Conservation (phyloP, 2,329 filamentous ascomycete species). For the Plectosphaerella cucumerina region DNA sequence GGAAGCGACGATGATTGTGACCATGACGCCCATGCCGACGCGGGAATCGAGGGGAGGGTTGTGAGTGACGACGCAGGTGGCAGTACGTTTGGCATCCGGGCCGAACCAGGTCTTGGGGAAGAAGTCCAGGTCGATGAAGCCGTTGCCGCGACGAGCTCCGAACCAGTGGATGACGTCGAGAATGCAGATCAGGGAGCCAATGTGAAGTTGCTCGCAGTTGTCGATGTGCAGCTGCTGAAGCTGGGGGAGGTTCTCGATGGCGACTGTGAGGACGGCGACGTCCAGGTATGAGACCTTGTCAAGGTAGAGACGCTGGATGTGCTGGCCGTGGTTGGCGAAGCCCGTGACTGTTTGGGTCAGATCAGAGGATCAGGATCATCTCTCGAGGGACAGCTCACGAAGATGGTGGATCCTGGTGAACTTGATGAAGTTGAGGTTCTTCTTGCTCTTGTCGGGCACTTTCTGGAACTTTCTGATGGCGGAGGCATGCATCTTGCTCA, state of each 20-base stretch:
- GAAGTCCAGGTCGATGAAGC: slow-evolving; percentile 9
- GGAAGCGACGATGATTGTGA: slow-evolving; percentile 5
- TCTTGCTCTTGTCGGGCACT: background rate
- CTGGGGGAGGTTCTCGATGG: slow-evolving; percentile 13
- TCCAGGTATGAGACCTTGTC: slow-evolving; percentile 19
- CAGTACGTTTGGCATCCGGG: background rate
- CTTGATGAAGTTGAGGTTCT: background rate
- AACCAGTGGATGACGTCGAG: slow-evolving; percentile 16
- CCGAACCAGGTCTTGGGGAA: slow-evolving; percentile 4
- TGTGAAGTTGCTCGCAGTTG: slow-evolving; percentile 23
- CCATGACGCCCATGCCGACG: background rate
- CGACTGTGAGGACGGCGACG: slow-evolving; percentile 9
- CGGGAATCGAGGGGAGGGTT: background rate
- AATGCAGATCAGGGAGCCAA: slow-evolving; percentile 14
- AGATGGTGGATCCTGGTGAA: background rate
- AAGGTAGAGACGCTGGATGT: slow-evolving; percentile 17
- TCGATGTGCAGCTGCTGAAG: slow-evolving; percentile 18
- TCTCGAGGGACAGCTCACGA: background rate
- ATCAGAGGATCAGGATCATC: background rate
- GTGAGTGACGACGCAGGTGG: slow-evolving; percentile 8
- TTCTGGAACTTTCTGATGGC: background rate
- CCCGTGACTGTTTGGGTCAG: slow-evolving; percentile 3
- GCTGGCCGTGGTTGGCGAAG: slow-evolving; percentile 6
- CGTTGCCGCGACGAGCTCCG: slow-evolving; percentile 8
- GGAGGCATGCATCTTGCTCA: too few relatives aligned